Evolutionary conservation across 2,329 filamentous ascomycete genomes (phyloP).

Genomic region (Diaporthe sp.): DNA sequence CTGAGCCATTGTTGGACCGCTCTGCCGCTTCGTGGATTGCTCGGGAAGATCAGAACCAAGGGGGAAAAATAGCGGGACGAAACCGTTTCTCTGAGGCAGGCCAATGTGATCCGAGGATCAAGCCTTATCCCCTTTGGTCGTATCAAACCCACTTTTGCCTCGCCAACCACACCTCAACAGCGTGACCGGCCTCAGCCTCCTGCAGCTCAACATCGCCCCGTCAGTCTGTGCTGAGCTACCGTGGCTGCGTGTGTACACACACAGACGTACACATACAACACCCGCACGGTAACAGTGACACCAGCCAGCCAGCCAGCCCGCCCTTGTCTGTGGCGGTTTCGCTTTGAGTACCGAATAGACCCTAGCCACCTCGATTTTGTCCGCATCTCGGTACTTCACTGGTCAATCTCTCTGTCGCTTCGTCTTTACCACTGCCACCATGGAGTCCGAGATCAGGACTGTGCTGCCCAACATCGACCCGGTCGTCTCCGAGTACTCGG

Average conservation of each 20-base stretch:
- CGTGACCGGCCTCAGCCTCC: conserved; percentile 14
- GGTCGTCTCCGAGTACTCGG: conserved; percentile 90
- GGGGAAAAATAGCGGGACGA: background rate
- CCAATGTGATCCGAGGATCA: background rate
- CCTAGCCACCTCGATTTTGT: conserved; percentile 14
- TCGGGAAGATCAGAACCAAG: background rate
- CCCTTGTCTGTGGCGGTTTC: conserved; percentile 13
- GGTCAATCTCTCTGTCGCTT: background rate
- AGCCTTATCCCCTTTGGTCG: background rate
- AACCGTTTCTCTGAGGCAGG: conserved; percentile 4
- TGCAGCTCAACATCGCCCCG: conserved; percentile 17
- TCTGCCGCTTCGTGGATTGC: background rate
- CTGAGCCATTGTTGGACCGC: background rate
- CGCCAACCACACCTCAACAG: background rate
- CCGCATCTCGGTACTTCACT: background rate
- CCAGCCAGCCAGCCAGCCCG: background rate
- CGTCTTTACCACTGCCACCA: conserved; percentile 48
- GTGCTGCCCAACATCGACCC: conserved; percentile 89
- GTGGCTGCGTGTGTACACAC: no score
- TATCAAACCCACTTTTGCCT: conserved; percentile 13
- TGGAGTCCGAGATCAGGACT: conserved; percentile 89
- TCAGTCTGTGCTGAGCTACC: conserved; percentile 1
- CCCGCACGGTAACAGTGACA: background rate
- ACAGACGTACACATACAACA: background rate
- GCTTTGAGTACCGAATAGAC: conserved; percentile 3